Evolutionary conservation across 495 filamentous ascomycete species (phyloP).

Genomic region (Pyronema domesticum): DNA sequence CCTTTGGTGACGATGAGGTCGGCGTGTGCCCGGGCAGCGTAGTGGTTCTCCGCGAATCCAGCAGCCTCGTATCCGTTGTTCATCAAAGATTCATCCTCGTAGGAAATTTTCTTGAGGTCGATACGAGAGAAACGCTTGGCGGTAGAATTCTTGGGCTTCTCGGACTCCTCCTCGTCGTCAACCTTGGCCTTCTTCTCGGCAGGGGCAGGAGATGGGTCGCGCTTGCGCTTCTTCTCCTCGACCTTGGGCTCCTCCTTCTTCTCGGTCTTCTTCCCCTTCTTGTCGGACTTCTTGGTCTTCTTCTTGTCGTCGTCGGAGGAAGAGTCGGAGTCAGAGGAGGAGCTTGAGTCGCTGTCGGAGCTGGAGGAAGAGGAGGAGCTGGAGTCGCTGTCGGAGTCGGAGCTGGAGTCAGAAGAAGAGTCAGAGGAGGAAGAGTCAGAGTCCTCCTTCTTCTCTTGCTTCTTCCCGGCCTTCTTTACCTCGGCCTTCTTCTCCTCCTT

Average conservation of each 20-base stretch:
- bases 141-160: slow-evolving; percentile 34
- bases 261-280: not conserved
- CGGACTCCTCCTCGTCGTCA: slow-evolving; percentile 1
- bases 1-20: slow-evolving; percentile 82
- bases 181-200: slow-evolving; percentile 8
- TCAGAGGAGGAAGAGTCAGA: slow-evolving; percentile 22
- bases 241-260: not conserved
- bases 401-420: slow-evolving; percentile 11
- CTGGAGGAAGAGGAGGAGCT: slow-evolving; percentile 20
- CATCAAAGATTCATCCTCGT: slow-evolving; percentile 30
- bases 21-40: slow-evolving; percentile 68
- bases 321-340: slow-evolving; percentile 1
- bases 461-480: not conserved
- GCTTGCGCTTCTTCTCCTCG: slow-evolving; percentile 1
- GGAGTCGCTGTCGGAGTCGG: slow-evolving; percentile 20
- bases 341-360: not conserved
- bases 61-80: slow-evolving; percentile 26
- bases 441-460: slow-evolving; percentile 7
- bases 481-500: too few species aligned
- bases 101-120: slow-evolving; percentile 37
- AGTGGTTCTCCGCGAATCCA: slow-evolving; percentile 49
- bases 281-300: slow-evolving; percentile 3
- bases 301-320: slow-evolving; percentile 2
- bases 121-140: slow-evolving; percentile 49
- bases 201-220: not conserved